Conservation (phyloP, 2,329 filamentous ascomycete species). For the Cytospora chrysosperma region DNA sequence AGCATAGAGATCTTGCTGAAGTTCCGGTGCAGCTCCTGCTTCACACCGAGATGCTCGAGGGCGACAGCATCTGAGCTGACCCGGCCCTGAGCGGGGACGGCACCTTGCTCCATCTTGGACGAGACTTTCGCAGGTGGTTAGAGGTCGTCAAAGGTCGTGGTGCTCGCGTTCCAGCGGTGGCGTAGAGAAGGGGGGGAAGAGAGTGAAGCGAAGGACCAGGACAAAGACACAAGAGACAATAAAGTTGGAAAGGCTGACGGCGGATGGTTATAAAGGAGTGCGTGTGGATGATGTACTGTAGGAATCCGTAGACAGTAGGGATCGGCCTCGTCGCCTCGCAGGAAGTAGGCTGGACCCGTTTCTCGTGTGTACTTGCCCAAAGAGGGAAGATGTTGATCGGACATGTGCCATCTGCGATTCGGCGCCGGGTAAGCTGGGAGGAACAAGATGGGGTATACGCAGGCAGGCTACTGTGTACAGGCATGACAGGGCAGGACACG, state of each 20-base stretch:
- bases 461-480: too few relatives aligned
- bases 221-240: background rate
- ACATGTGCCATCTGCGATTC: constrained; percentile 2
- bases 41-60: constrained; percentile 47
- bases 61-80: constrained; percentile 32
- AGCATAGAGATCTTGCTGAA: constrained; percentile 50
- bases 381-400: constrained; percentile 3
- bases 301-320: constrained; percentile 15
- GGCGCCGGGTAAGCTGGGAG: background rate
- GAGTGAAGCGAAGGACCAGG: background rate
- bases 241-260: background rate
- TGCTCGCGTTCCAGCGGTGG: background rate
- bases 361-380: constrained; percentile 24
- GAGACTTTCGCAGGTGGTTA: background rate
- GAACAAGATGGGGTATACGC: too few relatives aligned
- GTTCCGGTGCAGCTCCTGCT: constrained; percentile 49
- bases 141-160: background rate
- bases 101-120: constrained; percentile 15
- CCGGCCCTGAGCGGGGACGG: constrained; percentile 5
- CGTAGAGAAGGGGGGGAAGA: background rate
- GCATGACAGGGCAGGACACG: background rate
- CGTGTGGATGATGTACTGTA: background rate
- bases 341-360: constrained; percentile 3
- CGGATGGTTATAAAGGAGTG: background rate
- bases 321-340: constrained; percentile 11